Percentiles rank a stretch among this genome's conserved stretches.
Conservation (phyloP, 352 stramenopile genomes). For the Globisporangium okanoganense region DNA sequence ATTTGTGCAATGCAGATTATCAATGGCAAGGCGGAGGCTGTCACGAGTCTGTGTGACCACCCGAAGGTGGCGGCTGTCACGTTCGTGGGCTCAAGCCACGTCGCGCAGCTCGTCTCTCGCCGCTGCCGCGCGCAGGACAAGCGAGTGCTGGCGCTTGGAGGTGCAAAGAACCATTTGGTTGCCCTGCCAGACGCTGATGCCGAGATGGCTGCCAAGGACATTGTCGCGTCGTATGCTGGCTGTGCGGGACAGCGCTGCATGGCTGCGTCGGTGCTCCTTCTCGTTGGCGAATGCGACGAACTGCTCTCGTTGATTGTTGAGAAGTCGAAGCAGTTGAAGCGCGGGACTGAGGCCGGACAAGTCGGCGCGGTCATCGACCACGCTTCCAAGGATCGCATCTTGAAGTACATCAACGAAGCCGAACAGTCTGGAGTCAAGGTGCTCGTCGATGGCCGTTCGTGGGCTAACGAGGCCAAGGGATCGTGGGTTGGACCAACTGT, state of each 20-base stretch:
- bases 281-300: slow-evolving; percentile 75
- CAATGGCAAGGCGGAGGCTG: slow-evolving; percentile 88
- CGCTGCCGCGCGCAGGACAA: slow-evolving; percentile 91
- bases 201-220: slow-evolving; percentile 91
- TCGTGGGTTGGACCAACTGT: slow-evolving; percentile 96
- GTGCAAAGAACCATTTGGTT: slow-evolving; percentile 98
- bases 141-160: slow-evolving; percentile 93
- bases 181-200: slow-evolving; percentile 93
- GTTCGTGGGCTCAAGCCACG: slow-evolving; percentile 94
- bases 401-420: slow-evolving; percentile 92
- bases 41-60: slow-evolving; percentile 93
- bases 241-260: slow-evolving; percentile 97
- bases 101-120: slow-evolving; percentile 92
- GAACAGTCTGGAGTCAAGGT: slow-evolving; percentile 83
- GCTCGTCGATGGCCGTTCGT: slow-evolving; percentile 90
- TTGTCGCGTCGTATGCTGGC: slow-evolving; percentile 94
- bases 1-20: slow-evolving; percentile 68
- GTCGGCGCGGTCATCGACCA: slow-evolving; percentile 96
- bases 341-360: slow-evolving; percentile 89
- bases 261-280: slow-evolving; percentile 94
- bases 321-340: slow-evolving; percentile 82
- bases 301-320: slow-evolving; percentile 87
- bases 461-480: slow-evolving; percentile 52
- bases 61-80: slow-evolving; percentile 85
- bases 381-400: slow-evolving; percentile 88